A percentile compares a stretch with the other conserved stretches of the same genome.
These are phyloP conservation scores for Xylariaceae sp. DNA, from an alignment of 2,329 filamentous ascomycete species.

Conservation along the genomic window DNA sequence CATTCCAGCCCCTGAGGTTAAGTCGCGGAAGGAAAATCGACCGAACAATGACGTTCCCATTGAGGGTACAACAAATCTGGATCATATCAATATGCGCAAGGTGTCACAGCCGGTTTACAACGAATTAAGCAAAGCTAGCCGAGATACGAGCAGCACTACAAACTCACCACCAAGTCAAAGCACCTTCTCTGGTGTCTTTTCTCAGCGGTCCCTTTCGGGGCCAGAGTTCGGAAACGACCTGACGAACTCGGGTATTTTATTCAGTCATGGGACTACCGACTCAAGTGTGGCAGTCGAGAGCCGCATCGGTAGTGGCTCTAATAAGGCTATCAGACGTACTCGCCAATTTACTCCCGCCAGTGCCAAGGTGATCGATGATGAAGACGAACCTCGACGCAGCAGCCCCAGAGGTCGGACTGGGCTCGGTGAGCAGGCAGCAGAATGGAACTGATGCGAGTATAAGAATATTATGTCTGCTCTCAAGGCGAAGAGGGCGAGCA, in stretches of 20 bases:
- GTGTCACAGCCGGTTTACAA: slow-evolving; percentile 50
- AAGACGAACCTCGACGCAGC: slow-evolving; percentile 52
- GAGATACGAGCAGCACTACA: slow-evolving; percentile 33
- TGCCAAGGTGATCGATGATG: slow-evolving; percentile 54
- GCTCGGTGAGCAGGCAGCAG: slow-evolving; percentile 29
- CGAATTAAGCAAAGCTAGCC: slow-evolving; percentile 37
- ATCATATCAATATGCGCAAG: slow-evolving; percentile 47
- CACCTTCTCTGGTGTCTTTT: slow-evolving; percentile 41
- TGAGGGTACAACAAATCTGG: slow-evolving; percentile 33
- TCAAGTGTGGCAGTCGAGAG: slow-evolving; percentile 23
- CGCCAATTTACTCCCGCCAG: slow-evolving; percentile 56
- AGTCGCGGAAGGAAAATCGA: slow-evolving; percentile 54
- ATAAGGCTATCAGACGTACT: slow-evolving; percentile 53
- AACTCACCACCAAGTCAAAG: slow-evolving; percentile 41
- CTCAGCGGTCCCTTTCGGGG: slow-evolving; percentile 38
- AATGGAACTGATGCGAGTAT: slow-evolving; percentile 26
- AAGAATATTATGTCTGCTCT: not conserved
- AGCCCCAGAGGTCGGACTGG: slow-evolving; percentile 42
- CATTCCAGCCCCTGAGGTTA: slow-evolving; percentile 47
- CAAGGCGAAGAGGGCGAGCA: not conserved
- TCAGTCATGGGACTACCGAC: slow-evolving; percentile 31
- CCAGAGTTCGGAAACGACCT: slow-evolving; percentile 43
- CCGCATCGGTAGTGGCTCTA: slow-evolving; percentile 33
- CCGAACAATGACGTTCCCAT: slow-evolving; percentile 34
- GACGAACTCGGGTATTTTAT: slow-evolving; percentile 36